phyloP scores from a whole-genome alignment of 352 stramenopile species.

The Peronospora destructor region DNA sequence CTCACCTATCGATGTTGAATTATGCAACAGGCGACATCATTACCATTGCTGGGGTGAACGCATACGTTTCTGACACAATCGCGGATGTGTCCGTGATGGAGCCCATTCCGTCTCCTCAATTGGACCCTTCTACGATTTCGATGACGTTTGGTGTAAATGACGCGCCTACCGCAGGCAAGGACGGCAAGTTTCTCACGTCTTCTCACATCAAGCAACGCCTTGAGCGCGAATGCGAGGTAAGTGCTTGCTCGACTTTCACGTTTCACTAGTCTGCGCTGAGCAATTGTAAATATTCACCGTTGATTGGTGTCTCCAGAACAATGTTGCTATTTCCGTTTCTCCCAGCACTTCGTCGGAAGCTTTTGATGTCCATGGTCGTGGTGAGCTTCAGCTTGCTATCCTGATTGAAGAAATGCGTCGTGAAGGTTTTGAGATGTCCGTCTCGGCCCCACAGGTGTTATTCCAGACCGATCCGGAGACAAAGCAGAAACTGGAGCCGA shows the following conservation, averaged over 20 bases:
- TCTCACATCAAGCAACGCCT: constrained; percentile 92
- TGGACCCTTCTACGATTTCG: constrained; percentile 95
- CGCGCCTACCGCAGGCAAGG: constrained; percentile 91
- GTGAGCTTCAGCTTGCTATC: constrained; percentile 97
- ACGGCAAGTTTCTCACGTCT: constrained; percentile 96
- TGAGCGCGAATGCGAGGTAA: constrained; percentile 87
- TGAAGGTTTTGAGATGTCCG: constrained; percentile 97
- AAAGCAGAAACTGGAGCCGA: constrained; percentile 81
- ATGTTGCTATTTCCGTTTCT: constrained; percentile 93
- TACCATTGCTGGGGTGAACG: constrained; percentile 92
- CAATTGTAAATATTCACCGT: constrained; percentile 5
- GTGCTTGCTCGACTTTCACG: background rate
- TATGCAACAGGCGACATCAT: constrained; percentile 90
- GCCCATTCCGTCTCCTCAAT: constrained; percentile 89
- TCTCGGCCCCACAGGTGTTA: constrained; percentile 94
- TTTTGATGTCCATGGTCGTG: constrained; percentile 93
- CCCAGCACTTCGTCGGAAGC: constrained; percentile 83
- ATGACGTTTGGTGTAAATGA: constrained; percentile 98
- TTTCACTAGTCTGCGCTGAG: background rate
- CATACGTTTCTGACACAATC: constrained; percentile 87
- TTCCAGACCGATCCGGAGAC: constrained; percentile 85
- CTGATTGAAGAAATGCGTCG: constrained; percentile 98
- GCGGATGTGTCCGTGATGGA: constrained; percentile 58
- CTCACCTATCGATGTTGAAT: background rate
- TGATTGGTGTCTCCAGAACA: constrained; percentile 77